Conservation (phyloP, 2,329 filamentous ascomycete species). For the Chaetomium sp. region DNA sequence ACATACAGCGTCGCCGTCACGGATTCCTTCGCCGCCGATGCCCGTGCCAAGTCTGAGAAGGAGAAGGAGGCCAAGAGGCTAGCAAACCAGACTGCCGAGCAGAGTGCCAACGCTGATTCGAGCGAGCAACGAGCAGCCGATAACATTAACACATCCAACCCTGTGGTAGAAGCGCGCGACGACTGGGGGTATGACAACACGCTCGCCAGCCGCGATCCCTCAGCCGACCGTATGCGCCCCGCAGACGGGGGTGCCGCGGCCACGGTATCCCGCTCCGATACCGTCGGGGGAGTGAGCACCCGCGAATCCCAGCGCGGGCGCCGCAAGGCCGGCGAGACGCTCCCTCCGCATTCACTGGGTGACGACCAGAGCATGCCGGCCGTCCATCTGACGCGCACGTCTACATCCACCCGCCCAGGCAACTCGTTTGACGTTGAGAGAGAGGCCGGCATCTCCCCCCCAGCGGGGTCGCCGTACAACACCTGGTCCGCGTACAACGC, state of each 20-base stretch:
- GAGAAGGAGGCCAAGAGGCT: constrained; percentile 57
- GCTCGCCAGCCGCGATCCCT: constrained; percentile 37
- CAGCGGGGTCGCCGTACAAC: constrained; percentile 24
- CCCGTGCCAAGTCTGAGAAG: constrained; percentile 61
- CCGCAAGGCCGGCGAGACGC: constrained; percentile 51
- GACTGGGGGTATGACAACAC: constrained; percentile 46
- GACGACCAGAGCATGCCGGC: constrained; percentile 32
- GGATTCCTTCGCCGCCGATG: constrained; percentile 65
- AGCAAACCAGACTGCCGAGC: constrained; percentile 22
- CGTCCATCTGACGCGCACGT: constrained; percentile 34
- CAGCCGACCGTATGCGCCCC: constrained; percentile 42
- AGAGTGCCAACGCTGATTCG: constrained; percentile 25
- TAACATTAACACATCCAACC: constrained; percentile 48
- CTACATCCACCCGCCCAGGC: constrained; percentile 19
- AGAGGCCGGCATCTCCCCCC: constrained; percentile 27
- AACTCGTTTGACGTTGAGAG: constrained; percentile 34
- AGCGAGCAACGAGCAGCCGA: constrained; percentile 50
- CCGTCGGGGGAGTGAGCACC: constrained; percentile 25
- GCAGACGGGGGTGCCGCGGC: constrained; percentile 45
- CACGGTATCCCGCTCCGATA: constrained; percentile 34
- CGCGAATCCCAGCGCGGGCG: constrained; percentile 53
- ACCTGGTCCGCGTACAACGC: constrained; percentile 26
- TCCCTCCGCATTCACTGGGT: constrained; percentile 41
- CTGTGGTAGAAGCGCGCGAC: constrained; percentile 40
- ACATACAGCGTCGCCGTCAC: constrained; percentile 77